phyloP scores from a whole-genome alignment of 2,329 filamentous ascomycete species.

The Penicillium thymicola region DNA sequence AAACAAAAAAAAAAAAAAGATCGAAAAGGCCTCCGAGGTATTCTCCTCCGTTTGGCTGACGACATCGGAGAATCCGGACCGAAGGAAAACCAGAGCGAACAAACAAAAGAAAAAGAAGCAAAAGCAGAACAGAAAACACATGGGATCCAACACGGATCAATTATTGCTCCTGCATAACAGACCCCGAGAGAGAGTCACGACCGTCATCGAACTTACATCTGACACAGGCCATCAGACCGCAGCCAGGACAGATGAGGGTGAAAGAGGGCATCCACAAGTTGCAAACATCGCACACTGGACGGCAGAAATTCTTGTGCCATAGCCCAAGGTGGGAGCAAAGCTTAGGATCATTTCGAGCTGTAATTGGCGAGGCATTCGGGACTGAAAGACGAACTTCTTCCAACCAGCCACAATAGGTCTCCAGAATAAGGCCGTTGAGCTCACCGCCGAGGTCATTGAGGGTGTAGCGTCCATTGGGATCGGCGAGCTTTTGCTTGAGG shows the following conservation, averaged over 20 bases:
- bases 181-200: too few relatives aligned
- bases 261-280: conserved; percentile 30
- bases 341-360: not conserved
- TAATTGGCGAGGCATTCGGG: conserved; percentile 10
- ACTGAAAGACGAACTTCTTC: conserved; percentile 20
- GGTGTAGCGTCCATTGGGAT: conserved; percentile 22
- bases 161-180: not conserved
- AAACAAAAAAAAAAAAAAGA: not conserved
- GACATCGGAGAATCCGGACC: not conserved
- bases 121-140: not conserved
- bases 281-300: conserved; percentile 25
- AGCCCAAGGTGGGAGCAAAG: conserved; percentile 27
- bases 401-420: conserved; percentile 27
- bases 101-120: not conserved
- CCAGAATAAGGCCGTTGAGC: conserved; percentile 28
- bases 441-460: conserved; percentile 25
- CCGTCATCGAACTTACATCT: conserved; percentile 28
- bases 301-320: conserved; percentile 27
- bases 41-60: not conserved
- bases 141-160: not conserved
- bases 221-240: conserved; percentile 29
- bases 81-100: not conserved
- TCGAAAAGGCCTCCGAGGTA: not conserved
- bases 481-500: conserved; percentile 26
- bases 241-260: conserved; percentile 28